Percentiles rank a stretch among this genome's conserved stretches.
Conservation (phyloP, 768 basidiomycete genomes). For the Podaxis pistillaris region DNA sequence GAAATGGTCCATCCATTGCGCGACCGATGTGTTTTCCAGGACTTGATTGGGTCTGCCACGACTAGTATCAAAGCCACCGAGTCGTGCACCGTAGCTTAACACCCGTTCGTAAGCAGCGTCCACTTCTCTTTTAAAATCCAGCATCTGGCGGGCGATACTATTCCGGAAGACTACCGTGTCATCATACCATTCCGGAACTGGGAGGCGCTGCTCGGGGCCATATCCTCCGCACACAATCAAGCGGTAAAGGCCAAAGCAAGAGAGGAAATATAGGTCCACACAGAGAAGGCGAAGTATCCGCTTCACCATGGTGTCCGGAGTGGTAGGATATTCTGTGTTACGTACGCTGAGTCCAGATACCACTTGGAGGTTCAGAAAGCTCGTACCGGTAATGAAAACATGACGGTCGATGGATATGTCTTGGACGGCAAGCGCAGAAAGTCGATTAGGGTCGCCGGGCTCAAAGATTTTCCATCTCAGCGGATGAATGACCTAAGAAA, state of each 20-base stretch:
- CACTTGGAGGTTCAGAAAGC: not conserved
- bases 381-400: constrained; percentile 10
- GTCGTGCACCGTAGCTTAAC: not conserved
- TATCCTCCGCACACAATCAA: constrained; percentile 8
- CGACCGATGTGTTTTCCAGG: not conserved
- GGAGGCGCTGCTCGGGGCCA: not conserved
- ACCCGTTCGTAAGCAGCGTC: not conserved
- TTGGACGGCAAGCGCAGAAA: constrained; percentile 4
- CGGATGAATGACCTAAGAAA: constrained; percentile 6
- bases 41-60: not conserved
- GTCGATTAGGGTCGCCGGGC: not conserved
- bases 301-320: not conserved
- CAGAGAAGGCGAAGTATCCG: constrained; percentile 3
- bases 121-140: not conserved
- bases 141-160: not conserved
- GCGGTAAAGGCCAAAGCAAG: constrained; percentile 3
- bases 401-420: not conserved
- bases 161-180: not conserved
- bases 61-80: not conserved
- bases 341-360: not conserved
- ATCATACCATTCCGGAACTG: constrained; percentile 13
- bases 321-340: not conserved
- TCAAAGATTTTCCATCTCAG: constrained; percentile 10
- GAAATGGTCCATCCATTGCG: not conserved
- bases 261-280: constrained; percentile 3